phyloP scores from a whole-genome alignment of 2,329 filamentous ascomycete species.

The Daldinia sp. region DNA sequence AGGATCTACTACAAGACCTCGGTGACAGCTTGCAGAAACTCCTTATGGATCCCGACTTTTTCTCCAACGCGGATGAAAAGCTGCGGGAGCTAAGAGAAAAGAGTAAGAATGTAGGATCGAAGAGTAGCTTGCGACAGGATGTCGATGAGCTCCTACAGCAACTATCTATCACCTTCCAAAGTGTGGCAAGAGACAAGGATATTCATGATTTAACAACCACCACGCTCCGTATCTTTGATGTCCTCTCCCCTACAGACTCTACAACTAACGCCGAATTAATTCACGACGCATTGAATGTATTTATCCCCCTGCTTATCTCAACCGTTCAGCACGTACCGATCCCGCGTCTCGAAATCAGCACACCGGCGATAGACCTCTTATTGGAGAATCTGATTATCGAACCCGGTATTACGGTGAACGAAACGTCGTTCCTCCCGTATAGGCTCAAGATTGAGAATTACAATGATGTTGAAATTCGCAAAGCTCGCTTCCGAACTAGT shows the following conservation, averaged over 20 bases:
- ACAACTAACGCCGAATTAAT: constrained; percentile 76
- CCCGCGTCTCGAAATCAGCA: constrained; percentile 85
- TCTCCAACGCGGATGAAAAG: constrained; percentile 72
- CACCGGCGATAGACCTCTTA: constrained; percentile 83
- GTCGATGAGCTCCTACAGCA: constrained; percentile 76
- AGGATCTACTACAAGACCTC: constrained; percentile 76
- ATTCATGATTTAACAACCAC: constrained; percentile 74
- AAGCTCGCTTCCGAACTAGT: constrained; percentile 74
- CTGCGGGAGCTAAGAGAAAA: constrained; percentile 61
- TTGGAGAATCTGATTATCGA: constrained; percentile 92
- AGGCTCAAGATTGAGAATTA: constrained; percentile 81
- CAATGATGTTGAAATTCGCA: constrained; percentile 86
- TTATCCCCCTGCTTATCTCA: constrained; percentile 79
- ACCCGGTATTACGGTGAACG: constrained; percentile 83
- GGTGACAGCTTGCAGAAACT: constrained; percentile 80
- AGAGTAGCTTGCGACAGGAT: constrained; percentile 75
- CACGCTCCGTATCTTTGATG: constrained; percentile 70
- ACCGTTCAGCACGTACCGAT: constrained; percentile 88
- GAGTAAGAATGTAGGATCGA: constrained; percentile 69
- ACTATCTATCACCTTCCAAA: constrained; percentile 70
- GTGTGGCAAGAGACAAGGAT: constrained; percentile 75
- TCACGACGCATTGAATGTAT: constrained; percentile 78
- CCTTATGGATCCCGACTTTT: constrained; percentile 85
- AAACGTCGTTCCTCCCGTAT: constrained; percentile 89
- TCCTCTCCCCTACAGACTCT: constrained; percentile 72